Evolutionary conservation across 768 basidiomycete species (phyloP).

Genomic region (Baorangia bicolor): DNA sequence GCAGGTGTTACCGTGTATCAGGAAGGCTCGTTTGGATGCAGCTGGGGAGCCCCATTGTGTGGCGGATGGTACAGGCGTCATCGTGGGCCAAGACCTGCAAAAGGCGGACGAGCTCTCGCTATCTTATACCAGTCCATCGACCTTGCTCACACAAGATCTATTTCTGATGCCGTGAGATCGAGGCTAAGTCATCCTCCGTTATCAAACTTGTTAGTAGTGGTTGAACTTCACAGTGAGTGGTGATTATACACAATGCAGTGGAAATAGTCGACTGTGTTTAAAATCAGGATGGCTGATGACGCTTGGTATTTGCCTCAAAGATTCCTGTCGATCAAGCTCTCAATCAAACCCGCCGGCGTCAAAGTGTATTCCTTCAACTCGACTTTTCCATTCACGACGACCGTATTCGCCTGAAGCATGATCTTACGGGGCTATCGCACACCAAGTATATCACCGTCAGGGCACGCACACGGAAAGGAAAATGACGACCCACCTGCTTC

Average conservation of each 20-base stretch:
- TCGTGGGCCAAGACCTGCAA: neutral
- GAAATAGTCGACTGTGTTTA: neutral
- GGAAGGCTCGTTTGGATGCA: constrained; percentile 15
- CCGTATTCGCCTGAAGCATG: constrained; percentile 82
- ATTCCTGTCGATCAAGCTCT: constrained; percentile 76
- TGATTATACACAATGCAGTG: neutral
- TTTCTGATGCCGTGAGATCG: constrained; percentile 4
- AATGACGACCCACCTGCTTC: constrained; percentile 60
- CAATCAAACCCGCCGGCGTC: constrained; percentile 69
- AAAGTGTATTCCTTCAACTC: constrained; percentile 77
- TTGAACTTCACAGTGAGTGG: neutral
- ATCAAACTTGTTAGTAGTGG: neutral
- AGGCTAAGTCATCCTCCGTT: neutral
- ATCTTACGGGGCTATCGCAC: constrained; percentile 70
- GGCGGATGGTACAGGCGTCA: constrained; percentile 14
- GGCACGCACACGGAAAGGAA: neutral
- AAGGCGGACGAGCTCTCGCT: no score
- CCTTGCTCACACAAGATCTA: neutral
- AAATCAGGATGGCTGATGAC: neutral
- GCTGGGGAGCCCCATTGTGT: constrained; percentile 15
- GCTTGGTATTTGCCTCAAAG: constrained; percentile 33
- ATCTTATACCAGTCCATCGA: neutral
- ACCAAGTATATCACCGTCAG: neutral
- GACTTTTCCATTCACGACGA: constrained; percentile 64
- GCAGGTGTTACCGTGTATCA: constrained; percentile 13